phyloP scores from a whole-genome alignment of 371 early-diverging fungal genomes.

The Circinella umbellata region DNA sequence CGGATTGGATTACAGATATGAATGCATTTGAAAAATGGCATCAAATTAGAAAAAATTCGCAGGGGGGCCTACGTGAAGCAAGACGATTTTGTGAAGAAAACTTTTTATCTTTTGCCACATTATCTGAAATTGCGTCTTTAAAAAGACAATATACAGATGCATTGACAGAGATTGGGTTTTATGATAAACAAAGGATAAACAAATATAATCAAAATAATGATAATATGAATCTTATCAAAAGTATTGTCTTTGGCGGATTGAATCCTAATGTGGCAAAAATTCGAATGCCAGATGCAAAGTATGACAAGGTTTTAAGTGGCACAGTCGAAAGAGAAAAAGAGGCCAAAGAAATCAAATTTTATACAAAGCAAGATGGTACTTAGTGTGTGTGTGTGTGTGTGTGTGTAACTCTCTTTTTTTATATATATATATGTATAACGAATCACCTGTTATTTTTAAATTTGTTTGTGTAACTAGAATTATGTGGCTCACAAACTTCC shows the following conservation, averaged over 20 bases:
- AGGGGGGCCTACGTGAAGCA: constrained; percentile 39
- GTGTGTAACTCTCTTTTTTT: too few species aligned
- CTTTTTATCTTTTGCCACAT: constrained; percentile 63
- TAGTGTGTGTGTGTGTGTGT: not conserved
- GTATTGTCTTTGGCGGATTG: constrained; percentile 65
- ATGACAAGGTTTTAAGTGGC: constrained; percentile 73
- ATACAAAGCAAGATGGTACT: constrained; percentile 62
- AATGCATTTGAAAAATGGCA: constrained; percentile 72
- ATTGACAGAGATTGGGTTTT: constrained; percentile 65
- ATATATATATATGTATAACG: not conserved
- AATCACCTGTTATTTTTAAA: not conserved
- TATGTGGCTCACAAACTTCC: not conserved
- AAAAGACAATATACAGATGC: constrained; percentile 63
- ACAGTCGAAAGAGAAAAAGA: constrained; percentile 76
- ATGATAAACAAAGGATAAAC: constrained; percentile 26
- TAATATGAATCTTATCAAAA: constrained; percentile 62
- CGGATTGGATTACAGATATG: constrained; percentile 74
- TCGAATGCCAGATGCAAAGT: constrained; percentile 72
- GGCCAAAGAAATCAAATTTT: constrained; percentile 75
- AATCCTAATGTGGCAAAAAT: constrained; percentile 77
- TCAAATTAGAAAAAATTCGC: constrained; percentile 25
- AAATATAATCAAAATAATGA: constrained; percentile 52
- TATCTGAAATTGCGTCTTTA: constrained; percentile 54
- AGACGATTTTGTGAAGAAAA: constrained; percentile 53
- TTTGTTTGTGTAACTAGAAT: not conserved